phyloP scores from a whole-genome alignment of 1,284 basidiomycete genomes.

The Trichosporon sp. region DNA sequence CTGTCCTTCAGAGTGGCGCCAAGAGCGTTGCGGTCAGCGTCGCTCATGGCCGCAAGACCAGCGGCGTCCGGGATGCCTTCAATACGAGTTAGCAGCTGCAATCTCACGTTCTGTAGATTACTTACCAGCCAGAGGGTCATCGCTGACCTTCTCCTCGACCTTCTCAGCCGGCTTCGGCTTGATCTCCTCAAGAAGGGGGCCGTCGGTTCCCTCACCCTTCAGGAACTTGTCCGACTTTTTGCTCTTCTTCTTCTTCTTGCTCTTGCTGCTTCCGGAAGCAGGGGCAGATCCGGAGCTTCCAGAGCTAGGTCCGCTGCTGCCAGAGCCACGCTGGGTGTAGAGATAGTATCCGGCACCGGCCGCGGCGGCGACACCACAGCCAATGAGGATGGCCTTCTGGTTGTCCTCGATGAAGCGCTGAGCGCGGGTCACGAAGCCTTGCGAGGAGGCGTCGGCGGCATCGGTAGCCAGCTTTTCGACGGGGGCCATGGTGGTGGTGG shows the following conservation, averaged over 20 bases:
- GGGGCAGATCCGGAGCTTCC: conserved; percentile 28
- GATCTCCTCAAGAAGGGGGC: conserved; percentile 70
- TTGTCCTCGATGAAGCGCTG: conserved; percentile 46
- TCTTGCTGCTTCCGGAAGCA: conserved; percentile 46
- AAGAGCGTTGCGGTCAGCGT: conserved; percentile 60
- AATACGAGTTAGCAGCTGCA: background rate
- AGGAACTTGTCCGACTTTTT: conserved; percentile 44
- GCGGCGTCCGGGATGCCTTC: conserved; percentile 36
- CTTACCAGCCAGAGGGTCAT: conserved; percentile 44
- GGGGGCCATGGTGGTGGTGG: background rate
- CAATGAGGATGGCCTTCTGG: conserved; percentile 42
- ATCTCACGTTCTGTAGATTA: background rate
- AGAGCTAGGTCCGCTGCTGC: conserved; percentile 44
- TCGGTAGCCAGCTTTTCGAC: conserved; percentile 4
- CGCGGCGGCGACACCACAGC: conserved; percentile 63
- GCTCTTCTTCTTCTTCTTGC: conserved; percentile 58
- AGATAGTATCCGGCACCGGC: conserved; percentile 71
- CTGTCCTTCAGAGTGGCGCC: conserved; percentile 78
- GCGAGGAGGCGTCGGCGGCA: conserved; percentile 19
- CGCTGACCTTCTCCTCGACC: conserved; percentile 29
- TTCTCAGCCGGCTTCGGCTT: conserved; percentile 47
- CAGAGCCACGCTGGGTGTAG: conserved; percentile 48
- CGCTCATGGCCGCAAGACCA: conserved; percentile 32
- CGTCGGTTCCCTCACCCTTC: conserved; percentile 51
- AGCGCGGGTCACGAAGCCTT: conserved; percentile 33